Evolutionary conservation across 208 protist species (phyloP), one percentile per base, ranked within the genome.

Genomic region (Leishmania guyanensis): DNA sequence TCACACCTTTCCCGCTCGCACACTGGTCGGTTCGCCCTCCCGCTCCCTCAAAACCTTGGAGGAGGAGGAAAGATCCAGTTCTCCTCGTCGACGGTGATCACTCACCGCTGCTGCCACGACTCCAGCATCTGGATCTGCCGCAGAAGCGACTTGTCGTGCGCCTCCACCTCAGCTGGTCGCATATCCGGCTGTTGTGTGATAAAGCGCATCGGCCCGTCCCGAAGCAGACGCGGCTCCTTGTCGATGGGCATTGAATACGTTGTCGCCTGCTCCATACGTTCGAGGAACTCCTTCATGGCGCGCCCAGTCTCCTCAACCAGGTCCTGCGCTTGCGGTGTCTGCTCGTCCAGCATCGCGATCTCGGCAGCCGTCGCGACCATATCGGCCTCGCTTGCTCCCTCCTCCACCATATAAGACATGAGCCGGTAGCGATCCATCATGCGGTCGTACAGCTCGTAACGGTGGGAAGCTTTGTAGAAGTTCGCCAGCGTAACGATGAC

Each of bases 381-480:
- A 58, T 96, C 93, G 69, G 84, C 88, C 66, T 77, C 81, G 71
- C 73, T 90, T 51, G 89, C 93, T 22, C 78, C 89, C 72, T 83
- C 83, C 77, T 95, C 91, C 62, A 89, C 36, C 80, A 96, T 87
- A 82, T 85, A 90, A 10, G 78, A 82, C 65, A 96, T 82, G 79
- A 94, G 84, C 20, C 84, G 87, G 85, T 94, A 96, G 65, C 91
- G 93, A 80, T 96, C 93, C 85, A 95, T 84, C 91, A 96, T 94
- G 71, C 71, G 68, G 5, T 89, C 87, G 74, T 88, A 84, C 76
- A 96, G 87, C 62, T 85, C 85, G 62, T 86, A 82, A 16, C 87
- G 87, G 39, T 86, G 77, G 36, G 89, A 84, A 17, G 91, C 91
- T 80, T 93, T 91, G 84, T 94, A 95, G 78, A 96, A 86, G 75